Conservation (phyloP, 768 basidiomycete genomes). For the Pisolithus microcarpus region DNA sequence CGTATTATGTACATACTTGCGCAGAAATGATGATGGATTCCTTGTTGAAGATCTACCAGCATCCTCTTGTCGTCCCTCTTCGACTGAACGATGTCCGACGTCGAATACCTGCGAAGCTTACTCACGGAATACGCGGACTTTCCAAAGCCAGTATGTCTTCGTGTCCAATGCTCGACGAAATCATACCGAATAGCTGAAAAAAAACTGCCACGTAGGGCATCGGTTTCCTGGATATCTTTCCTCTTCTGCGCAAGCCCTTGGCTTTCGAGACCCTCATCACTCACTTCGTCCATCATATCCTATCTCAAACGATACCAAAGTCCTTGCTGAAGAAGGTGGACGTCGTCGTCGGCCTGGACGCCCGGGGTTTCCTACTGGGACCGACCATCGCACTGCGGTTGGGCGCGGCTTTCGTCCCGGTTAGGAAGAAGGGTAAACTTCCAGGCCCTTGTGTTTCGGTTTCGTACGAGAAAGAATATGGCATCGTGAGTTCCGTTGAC, state of each 20-base stretch:
- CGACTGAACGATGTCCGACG: constrained; percentile 57
- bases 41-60: background rate
- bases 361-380: constrained; percentile 91
- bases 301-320: constrained; percentile 63
- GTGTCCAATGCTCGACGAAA: background rate
- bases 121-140: constrained; percentile 67
- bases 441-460: constrained; percentile 75
- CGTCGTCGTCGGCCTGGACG: constrained; percentile 91
- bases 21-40: constrained; percentile 10
- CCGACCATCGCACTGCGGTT: constrained; percentile 87
- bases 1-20: constrained; percentile 1
- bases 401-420: constrained; percentile 92
- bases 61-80: background rate
- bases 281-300: constrained; percentile 79
- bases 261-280: constrained; percentile 89
- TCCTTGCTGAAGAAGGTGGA: constrained; percentile 68
- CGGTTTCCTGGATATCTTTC: constrained; percentile 91
- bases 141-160: constrained; percentile 70
- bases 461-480: constrained; percentile 90
- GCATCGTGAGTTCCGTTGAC: constrained; percentile 44
- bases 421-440: constrained; percentile 91
- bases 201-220: constrained; percentile 56
- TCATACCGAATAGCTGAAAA: background rate
- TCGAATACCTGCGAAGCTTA: constrained; percentile 58
- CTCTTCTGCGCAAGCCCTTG: constrained; percentile 77